These are phyloP conservation scores for Fusarium sambucinum DNA, from an alignment of 2,329 filamentous ascomycete species.

Conservation along the genomic window DNA sequence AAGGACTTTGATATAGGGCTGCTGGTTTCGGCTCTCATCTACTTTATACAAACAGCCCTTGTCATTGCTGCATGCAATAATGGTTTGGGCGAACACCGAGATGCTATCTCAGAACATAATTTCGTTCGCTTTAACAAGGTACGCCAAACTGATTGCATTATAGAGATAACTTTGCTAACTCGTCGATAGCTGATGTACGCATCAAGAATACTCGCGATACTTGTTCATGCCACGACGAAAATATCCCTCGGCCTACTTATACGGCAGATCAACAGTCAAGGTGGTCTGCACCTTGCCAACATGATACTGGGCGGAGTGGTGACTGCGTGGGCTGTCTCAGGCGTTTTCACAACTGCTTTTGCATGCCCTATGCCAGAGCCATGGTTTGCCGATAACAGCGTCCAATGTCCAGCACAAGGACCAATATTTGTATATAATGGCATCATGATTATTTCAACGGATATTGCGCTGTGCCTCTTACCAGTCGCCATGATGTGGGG, in stretches of 20 bases:
- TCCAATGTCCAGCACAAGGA: slow-evolving; percentile 29
- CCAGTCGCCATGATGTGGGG: slow-evolving; percentile 46
- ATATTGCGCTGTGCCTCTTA: slow-evolving; percentile 30
- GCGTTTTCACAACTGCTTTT: slow-evolving; percentile 31
- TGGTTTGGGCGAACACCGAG: slow-evolving; percentile 32
- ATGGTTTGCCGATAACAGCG: slow-evolving; percentile 19
- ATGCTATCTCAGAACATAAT: background rate
- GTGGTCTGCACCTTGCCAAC: slow-evolving; percentile 34
- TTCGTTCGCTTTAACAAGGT: slow-evolving; percentile 40
- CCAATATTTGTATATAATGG: slow-evolving; percentile 37
- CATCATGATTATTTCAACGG: slow-evolving; percentile 33
- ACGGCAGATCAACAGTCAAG: slow-evolving; percentile 38
- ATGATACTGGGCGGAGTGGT: slow-evolving; percentile 21
- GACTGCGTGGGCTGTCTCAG: slow-evolving; percentile 25
- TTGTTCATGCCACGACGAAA: slow-evolving; percentile 38
- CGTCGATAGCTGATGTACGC: slow-evolving; percentile 36
- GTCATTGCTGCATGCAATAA: slow-evolving; percentile 36
- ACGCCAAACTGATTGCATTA: fast-evolving
- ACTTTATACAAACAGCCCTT: slow-evolving; percentile 39
- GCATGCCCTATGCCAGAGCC: slow-evolving; percentile 37
- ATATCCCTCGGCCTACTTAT: slow-evolving; percentile 42
- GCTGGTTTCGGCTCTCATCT: slow-evolving; percentile 18
- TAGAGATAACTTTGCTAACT: background rate
- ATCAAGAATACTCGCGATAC: slow-evolving; percentile 34
- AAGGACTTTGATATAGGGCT: slow-evolving; percentile 38